Evolutionary conservation across 305 asterid genomes (phyloP), one percentile per base, ranked within the genome.

Genomic region (Rubia balearica): DNA sequence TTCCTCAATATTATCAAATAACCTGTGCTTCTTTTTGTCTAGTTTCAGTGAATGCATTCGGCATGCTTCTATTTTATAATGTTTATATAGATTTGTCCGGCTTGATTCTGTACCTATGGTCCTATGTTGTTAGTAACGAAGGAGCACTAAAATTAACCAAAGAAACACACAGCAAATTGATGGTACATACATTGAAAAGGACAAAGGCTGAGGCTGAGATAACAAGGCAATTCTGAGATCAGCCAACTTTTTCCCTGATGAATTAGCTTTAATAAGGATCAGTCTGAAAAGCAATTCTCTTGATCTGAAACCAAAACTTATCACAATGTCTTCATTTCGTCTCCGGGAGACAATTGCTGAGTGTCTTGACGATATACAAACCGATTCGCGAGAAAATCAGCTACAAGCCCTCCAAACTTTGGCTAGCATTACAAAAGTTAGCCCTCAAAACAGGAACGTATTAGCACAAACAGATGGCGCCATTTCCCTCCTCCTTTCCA

Each of bases 361-460:
- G 41, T 89, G 89, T 77, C 73, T 89, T 13, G 80, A 56, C 42
- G 86, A 81, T 70, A 80, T 85, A 51, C 82, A 80, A 70, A 81
- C 81, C 9, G 72, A 56, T 71, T 68, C 74, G 55, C 65, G 63
- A 4, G 83, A 83, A 13, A 74, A 68, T 16, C 79, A 76, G 64
- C 72, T 69, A 21, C 79, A 75, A 61, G 87, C 95, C 65, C 86
- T 91, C 51, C 84, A 87, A 75, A 86, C 86, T 46, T 69, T 88
- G 55, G 85, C 76, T 59, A 67, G 86, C 74, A 76, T 91, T 74
- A 91, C 97, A 11, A 89, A 86, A 62, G 84, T 89, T 60, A 88
- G 88, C 77, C 93, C 95, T 0, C 91, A 83, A 8, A 88, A 89
- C 73, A 81, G 96, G 40, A 89, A 89, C 81, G 65, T 83, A 45